These are phyloP conservation scores for Eucalyptus virginea DNA, from an alignment of 345 rosid species.

Conservation along the genomic window DNA sequence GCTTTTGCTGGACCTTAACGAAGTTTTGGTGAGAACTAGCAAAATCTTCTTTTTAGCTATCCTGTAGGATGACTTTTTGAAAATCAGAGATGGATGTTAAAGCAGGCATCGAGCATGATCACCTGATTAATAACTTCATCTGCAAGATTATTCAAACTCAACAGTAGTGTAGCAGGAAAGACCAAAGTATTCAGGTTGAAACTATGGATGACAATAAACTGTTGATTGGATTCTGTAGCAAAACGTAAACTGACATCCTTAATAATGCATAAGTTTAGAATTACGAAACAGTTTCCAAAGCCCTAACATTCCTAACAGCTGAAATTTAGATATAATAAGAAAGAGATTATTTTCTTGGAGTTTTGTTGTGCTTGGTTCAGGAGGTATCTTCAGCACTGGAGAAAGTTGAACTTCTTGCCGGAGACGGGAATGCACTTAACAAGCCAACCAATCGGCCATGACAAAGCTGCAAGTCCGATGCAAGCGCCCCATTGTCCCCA, in stretches of 20 bases:
- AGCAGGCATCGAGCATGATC: no score
- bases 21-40: fast-evolving
- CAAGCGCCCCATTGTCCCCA: conserved; percentile 67
- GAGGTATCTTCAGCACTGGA: fast-evolving
- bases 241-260: fast-evolving
- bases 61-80: background rate
- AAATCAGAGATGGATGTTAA: background rate
- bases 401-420: background rate
- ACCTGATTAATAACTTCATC: background rate
- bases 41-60: background rate
- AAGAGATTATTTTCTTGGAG: background rate
- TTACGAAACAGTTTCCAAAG: background rate
- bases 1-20: no score
- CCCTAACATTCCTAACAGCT: fast-evolving
- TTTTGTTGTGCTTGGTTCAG: fast-evolving
- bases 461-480: conserved; percentile 31
- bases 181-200: background rate
- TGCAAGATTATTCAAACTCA: fast-evolving
- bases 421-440: conserved; percentile 59
- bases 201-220: background rate
- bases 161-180: background rate
- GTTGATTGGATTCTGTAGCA: fast-evolving
- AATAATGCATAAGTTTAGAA: fast-evolving
- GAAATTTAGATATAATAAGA: background rate
- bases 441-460: conserved; percentile 69